Percentiles rank a stretch among this genome's conserved stretches.
These are phyloP conservation scores for Xylaria telfairii DNA, from an alignment of 495 filamentous ascomycete genomes.

Conservation along the genomic window DNA sequence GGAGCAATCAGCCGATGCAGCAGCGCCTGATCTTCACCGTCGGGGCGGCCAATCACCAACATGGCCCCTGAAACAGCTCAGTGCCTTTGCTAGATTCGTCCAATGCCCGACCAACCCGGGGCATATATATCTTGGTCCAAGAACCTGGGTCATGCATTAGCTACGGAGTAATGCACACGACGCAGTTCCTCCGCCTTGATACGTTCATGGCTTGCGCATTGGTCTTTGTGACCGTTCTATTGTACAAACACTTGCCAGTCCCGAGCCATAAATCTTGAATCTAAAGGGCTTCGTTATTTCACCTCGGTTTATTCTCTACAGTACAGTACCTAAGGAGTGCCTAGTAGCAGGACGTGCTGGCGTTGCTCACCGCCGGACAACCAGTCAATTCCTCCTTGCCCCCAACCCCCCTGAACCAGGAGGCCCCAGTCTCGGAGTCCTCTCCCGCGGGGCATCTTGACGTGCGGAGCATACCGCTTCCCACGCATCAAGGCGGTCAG, in stretches of 20 bases:
- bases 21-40: constrained; percentile 38
- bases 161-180: constrained; percentile 18
- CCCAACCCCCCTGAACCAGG: constrained; percentile 19
- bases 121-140: constrained; percentile 20
- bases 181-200: background rate
- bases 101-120: constrained; percentile 2
- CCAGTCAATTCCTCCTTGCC: constrained; percentile 19
- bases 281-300: background rate
- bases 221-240: background rate
- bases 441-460: constrained; percentile 19
- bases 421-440: constrained; percentile 11
- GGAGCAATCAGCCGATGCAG: constrained; percentile 38
- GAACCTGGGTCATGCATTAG: constrained; percentile 22
- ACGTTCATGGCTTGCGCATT: constrained; percentile 15
- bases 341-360: constrained; percentile 15
- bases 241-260: constrained; percentile 15
- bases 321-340: background rate
- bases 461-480: constrained; percentile 24
- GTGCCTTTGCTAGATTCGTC: background rate
- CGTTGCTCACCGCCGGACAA: constrained; percentile 37
- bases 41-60: constrained; percentile 34
- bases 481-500: constrained; percentile 12
- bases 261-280: constrained; percentile 4
- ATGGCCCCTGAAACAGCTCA: constrained; percentile 30
- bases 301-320: background rate